These are phyloP conservation scores for Aspergillus homomorphus DNA, from an alignment of 495 filamentous ascomycete species.

Conservation along the genomic window DNA sequence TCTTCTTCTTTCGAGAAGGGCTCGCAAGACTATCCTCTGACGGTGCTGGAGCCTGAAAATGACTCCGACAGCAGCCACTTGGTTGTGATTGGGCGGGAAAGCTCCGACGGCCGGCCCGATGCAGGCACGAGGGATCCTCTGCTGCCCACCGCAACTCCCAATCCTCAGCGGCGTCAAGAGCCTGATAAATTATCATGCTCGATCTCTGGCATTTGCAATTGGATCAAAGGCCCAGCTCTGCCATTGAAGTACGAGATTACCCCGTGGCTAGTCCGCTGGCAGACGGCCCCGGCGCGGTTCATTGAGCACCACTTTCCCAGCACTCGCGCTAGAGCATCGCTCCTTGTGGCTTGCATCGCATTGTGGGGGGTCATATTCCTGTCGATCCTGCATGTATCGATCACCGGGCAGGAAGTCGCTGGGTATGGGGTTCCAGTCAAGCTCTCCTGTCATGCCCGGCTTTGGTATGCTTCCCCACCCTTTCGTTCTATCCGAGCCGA, in stretches of 20 bases:
- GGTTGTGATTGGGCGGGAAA: conserved; percentile 13
- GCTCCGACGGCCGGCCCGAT: conserved; percentile 18
- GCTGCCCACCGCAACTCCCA: conserved; percentile 19
- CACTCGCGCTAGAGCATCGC: conserved; percentile 38
- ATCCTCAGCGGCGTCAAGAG: neutral
- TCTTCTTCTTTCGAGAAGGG: conserved; percentile 22
- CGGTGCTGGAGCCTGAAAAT: conserved; percentile 11
- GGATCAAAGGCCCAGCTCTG: conserved; percentile 53
- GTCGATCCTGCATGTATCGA: conserved; percentile 56
- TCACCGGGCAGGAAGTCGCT: conserved; percentile 53
- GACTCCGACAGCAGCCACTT: conserved; percentile 16
- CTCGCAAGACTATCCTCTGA: conserved; percentile 16
- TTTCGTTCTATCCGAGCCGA: neutral
- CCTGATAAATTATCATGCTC: conserved; percentile 29
- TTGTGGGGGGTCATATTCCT: conserved; percentile 67
- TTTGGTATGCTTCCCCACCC: conserved; percentile 42
- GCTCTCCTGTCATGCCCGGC: conserved; percentile 47
- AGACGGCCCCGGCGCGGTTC: conserved; percentile 59
- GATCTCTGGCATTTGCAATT: conserved; percentile 22
- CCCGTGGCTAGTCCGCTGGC: conserved; percentile 58
- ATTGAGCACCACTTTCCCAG: conserved; percentile 57
- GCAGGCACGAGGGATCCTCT: conserved; percentile 22
- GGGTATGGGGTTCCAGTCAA: conserved; percentile 59
- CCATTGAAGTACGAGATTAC: conserved; percentile 59
- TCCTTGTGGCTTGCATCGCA: conserved; percentile 51